A percentile compares a stretch with the other conserved stretches of the same genome.
phyloP scores from a whole-genome alignment of 2,329 filamentous ascomycete species.

The Aspergillus sp. region DNA sequence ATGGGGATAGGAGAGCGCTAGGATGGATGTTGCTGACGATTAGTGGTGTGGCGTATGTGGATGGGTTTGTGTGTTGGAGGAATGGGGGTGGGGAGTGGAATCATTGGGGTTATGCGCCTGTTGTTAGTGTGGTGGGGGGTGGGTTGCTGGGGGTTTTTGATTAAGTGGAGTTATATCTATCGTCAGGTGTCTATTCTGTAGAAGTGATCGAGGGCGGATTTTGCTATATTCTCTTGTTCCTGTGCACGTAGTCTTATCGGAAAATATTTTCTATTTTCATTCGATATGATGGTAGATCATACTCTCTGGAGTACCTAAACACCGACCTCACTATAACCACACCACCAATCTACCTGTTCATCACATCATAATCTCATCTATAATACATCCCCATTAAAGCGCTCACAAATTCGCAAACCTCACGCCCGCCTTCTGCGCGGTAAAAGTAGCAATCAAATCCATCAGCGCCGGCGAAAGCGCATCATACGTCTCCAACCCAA shows the following conservation, averaged over 20 bases:
- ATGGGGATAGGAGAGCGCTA: neutral
- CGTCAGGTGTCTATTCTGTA: too few relatives aligned
- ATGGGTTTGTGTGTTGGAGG: neutral
- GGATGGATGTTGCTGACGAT: neutral
- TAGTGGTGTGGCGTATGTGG: neutral
- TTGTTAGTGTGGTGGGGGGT: neutral
- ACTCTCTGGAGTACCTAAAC: too few relatives aligned
- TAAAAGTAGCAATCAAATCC: slow-evolving; percentile 57
- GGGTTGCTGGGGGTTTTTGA: neutral
- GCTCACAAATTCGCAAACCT: slow-evolving; percentile 23
- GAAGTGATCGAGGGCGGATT: too few relatives aligned
- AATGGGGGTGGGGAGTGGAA: neutral
- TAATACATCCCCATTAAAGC: neutral
- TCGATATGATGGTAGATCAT: too few relatives aligned
- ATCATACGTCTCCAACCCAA: slow-evolving; percentile 61
- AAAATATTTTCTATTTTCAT: too few relatives aligned
- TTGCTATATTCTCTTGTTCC: too few relatives aligned
- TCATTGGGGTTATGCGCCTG: neutral
- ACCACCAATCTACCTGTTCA: neutral
- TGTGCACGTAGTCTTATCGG: too few relatives aligned
- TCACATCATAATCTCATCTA: neutral
- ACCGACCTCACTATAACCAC: too few relatives aligned
- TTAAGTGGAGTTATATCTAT: too few relatives aligned
- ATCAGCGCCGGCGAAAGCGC: slow-evolving; percentile 58
- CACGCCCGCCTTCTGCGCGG: slow-evolving; percentile 44